Percentiles rank a stretch among this genome's conserved stretches.
These are phyloP conservation scores for Aspergillus bombycis DNA, from an alignment of 2,329 filamentous ascomycete genomes.

Conservation along the genomic window DNA sequence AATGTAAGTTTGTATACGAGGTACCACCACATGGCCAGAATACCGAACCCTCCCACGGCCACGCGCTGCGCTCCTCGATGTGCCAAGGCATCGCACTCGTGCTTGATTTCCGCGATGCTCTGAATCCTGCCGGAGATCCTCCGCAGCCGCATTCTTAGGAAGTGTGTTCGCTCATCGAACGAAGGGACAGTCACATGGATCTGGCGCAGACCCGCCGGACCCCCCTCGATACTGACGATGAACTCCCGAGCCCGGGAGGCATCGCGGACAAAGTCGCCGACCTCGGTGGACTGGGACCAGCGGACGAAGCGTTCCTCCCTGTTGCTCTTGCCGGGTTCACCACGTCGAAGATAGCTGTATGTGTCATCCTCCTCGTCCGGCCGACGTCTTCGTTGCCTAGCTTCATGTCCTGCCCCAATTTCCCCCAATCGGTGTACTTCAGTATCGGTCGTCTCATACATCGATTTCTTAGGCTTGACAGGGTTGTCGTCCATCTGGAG, in stretches of 20 bases:
- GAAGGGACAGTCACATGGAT: slow-evolving; percentile 81
- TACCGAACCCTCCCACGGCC: slow-evolving; percentile 76
- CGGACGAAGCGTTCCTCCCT: slow-evolving; percentile 68
- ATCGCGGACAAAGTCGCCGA: slow-evolving; percentile 92
- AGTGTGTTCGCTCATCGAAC: slow-evolving; percentile 89
- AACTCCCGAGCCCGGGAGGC: slow-evolving; percentile 84
- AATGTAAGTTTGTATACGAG: slow-evolving; percentile 72
- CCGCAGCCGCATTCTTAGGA: slow-evolving; percentile 75
- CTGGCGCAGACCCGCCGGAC: slow-evolving; percentile 60
- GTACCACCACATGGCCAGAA: slow-evolving; percentile 78
- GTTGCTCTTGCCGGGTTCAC: slow-evolving; percentile 20
- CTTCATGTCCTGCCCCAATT: slow-evolving; percentile 24
- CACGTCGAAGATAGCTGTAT: slow-evolving; percentile 68
- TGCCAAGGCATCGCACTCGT: slow-evolving; percentile 77
- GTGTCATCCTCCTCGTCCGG: slow-evolving; percentile 63
- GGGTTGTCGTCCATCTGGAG: slow-evolving; percentile 71
- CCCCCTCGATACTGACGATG: slow-evolving; percentile 77
- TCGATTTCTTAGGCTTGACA: slow-evolving; percentile 42
- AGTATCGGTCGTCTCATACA: slow-evolving; percentile 42
- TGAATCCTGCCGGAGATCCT: slow-evolving; percentile 72
- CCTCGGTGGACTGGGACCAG: slow-evolving; percentile 86
- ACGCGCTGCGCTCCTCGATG: slow-evolving; percentile 77
- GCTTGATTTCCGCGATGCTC: slow-evolving; percentile 72
- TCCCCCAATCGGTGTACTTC: slow-evolving; percentile 39
- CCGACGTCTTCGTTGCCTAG: slow-evolving; percentile 48